phyloP scores from a whole-genome alignment of 2,329 filamentous ascomycete genomes.

The Neospermospora avenae region DNA sequence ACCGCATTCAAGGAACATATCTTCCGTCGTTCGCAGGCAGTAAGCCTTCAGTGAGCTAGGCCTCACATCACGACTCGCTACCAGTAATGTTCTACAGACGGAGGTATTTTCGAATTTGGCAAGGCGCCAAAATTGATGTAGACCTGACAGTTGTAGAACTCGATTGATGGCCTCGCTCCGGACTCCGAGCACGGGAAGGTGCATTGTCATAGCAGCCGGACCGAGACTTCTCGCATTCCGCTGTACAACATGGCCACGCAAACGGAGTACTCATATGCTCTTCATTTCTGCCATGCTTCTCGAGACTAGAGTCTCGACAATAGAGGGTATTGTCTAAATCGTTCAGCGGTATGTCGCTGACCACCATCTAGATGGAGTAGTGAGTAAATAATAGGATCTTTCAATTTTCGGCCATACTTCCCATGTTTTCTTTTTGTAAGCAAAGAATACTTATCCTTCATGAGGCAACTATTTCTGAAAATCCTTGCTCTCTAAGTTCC shows the following conservation, averaged over 20 bases:
- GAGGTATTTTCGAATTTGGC: not conserved
- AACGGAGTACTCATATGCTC: not conserved
- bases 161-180: not conserved
- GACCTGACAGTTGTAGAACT: not conserved
- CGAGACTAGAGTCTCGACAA: not conserved
- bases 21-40: not conserved
- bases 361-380: too few relatives aligned
- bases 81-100: not conserved
- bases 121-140: not conserved
- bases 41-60: not conserved
- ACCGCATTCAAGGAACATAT: not conserved
- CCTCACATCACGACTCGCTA: not conserved
- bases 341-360: too few relatives aligned
- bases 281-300: not conserved
- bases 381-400: too few relatives aligned
- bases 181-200: not conserved
- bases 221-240: not conserved
- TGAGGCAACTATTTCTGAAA: too few relatives aligned
- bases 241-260: not conserved
- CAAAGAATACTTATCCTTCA: too few relatives aligned
- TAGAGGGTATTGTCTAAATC: not conserved
- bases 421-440: too few relatives aligned
- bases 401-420: too few relatives aligned
- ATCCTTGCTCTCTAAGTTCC: too few relatives aligned
- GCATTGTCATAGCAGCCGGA: not conserved